A percentile compares a stretch with the other conserved stretches of the same genome.
Evolutionary conservation across 2,329 filamentous ascomycete genomes (phyloP).

Genomic region (Exophiala sp.): DNA sequence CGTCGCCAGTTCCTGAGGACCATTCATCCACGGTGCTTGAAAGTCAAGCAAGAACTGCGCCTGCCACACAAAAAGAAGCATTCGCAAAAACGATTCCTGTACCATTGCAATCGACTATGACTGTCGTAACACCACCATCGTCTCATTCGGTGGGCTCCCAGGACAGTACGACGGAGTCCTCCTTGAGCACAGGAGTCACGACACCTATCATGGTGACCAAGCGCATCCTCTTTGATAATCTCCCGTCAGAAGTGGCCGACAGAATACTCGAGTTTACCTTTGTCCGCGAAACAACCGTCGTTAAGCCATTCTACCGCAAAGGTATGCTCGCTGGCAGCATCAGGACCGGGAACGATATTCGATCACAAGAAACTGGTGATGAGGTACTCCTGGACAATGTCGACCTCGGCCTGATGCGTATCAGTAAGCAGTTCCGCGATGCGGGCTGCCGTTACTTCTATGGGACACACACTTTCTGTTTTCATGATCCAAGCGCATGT

Average conservation of each 20-base stretch:
- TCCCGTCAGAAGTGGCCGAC: not conserved
- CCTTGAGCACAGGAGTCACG: not conserved
- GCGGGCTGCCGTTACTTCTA: slow-evolving; percentile 12
- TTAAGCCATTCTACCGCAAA: slow-evolving; percentile 16
- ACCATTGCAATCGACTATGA: too few relatives aligned
- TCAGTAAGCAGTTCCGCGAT: slow-evolving; percentile 17
- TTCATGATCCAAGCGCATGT: slow-evolving; percentile 15
- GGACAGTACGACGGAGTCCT: too few relatives aligned
- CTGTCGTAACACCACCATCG: too few relatives aligned
- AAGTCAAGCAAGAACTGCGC: too few relatives aligned
- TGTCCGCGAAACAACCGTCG: not conserved
- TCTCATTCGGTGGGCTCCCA: too few relatives aligned
- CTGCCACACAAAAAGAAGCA: too few relatives aligned
- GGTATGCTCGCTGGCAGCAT: slow-evolving; percentile 19
- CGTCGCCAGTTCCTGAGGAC: too few relatives aligned
- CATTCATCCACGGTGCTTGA: too few relatives aligned
- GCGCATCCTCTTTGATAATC: not conserved
- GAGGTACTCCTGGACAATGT: slow-evolving; percentile 18
- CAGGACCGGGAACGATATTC: not conserved
- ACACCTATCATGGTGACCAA: not conserved
- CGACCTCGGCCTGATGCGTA: slow-evolving; percentile 10
- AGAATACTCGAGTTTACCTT: slow-evolving; percentile 10
- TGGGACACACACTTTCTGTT: slow-evolving; percentile 13
- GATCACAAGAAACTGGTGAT: not conserved
- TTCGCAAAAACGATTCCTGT: too few relatives aligned